These are phyloP conservation scores for Saccharomyces hybrid DNA, from an alignment of 1,139 yeast species.

Conservation along the genomic window DNA sequence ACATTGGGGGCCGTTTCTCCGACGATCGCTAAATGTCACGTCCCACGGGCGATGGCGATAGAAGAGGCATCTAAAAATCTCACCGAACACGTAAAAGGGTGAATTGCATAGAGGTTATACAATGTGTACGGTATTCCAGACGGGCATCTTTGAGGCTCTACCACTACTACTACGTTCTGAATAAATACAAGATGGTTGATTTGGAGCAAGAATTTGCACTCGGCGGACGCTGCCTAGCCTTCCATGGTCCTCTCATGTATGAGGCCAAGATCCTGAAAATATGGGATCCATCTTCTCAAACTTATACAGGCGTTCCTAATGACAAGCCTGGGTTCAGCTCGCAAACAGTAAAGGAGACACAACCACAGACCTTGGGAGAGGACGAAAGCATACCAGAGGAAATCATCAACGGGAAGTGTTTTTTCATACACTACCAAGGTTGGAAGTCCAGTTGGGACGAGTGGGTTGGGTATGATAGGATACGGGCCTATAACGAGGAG, in stretches of 20 bases:
- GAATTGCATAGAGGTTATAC: not conserved
- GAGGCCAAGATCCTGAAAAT: conserved; percentile 74
- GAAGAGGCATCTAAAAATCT: not conserved
- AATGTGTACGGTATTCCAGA: not conserved
- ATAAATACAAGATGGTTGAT: not conserved
- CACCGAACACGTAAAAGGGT: not conserved
- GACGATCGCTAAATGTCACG: not conserved
- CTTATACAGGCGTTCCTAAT: conserved; percentile 21
- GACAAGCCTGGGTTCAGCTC: conserved; percentile 6
- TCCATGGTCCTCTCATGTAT: conserved; percentile 84
- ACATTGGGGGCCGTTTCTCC: not conserved
- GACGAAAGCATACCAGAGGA: conserved; percentile 40
- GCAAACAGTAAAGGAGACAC: conserved; percentile 12
- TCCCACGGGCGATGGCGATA: not conserved
- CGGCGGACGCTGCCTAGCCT: conserved; percentile 63
- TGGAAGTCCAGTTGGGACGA: conserved; percentile 98
- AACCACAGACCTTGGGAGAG: conserved; percentile 12
- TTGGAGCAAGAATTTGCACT: conserved; percentile 13
- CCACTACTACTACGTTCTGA: not conserved
- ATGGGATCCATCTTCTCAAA: conserved; percentile 47
- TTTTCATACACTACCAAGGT: conserved; percentile 82
- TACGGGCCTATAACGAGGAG: conserved; percentile 62
- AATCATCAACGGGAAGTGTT: conserved; percentile 39
- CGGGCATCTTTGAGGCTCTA: not conserved
- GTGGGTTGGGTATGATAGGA: conserved; percentile 73